A percentile compares a stretch with the other conserved stretches of the same genome.
These are phyloP conservation scores for Didymella exigua DNA, from an alignment of 2,329 filamentous ascomycete genomes.

Conservation along the genomic window DNA sequence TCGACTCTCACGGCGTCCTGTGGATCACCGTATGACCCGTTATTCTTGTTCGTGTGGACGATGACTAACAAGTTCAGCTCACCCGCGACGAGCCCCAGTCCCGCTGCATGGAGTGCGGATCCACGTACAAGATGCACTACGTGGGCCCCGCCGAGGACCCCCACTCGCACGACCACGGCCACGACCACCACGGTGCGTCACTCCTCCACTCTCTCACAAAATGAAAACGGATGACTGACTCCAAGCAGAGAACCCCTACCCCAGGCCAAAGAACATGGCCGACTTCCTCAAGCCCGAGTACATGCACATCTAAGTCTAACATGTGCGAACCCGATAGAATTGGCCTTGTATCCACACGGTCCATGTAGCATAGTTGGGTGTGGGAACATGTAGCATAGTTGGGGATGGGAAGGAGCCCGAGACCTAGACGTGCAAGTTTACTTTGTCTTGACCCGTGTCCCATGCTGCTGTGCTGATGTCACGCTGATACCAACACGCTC, in stretches of 20 bases:
- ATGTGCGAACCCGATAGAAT: conserved; percentile 19
- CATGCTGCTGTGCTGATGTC: no score
- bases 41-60: background rate
- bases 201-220: background rate
- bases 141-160: conserved; percentile 79
- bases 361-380: conserved; percentile 45
- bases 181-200: conserved; percentile 40
- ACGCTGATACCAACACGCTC: no score
- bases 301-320: conserved; percentile 63
- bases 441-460: conserved; percentile 2
- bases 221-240: background rate
- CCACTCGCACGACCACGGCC: conserved; percentile 64
- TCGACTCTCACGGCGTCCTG: conserved; percentile 85
- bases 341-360: conserved; percentile 39
- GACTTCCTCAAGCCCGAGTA: conserved; percentile 96
- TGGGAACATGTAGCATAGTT: conserved; percentile 47
- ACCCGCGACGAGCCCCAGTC: conserved; percentile 88
- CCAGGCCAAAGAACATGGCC: conserved; percentile 88
- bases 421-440: conserved; percentile 17
- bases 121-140: conserved; percentile 98
- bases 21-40: conserved; percentile 81
- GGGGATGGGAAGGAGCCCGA: conserved; percentile 22
- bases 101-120: conserved; percentile 96
- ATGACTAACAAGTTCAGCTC: conserved; percentile 59
- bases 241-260: conserved; percentile 57